Evolutionary conservation across 139 green algal species (phyloP).

Genomic region (Chlorella sorokiniana): DNA sequence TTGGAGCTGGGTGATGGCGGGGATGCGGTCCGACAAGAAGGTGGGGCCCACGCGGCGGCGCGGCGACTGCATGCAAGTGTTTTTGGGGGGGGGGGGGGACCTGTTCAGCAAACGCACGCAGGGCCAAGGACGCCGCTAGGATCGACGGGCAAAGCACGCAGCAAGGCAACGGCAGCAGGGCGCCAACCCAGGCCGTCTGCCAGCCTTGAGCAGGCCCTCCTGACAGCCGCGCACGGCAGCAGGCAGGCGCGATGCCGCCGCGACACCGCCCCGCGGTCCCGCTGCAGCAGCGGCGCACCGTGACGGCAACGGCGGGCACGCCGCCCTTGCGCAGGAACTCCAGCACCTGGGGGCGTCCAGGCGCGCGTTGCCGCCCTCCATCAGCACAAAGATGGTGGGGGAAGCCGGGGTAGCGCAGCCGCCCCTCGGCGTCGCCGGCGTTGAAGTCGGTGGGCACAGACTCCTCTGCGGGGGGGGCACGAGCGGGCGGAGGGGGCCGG

Average conservation of each 20-base stretch:
- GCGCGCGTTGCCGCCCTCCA: constrained; percentile 14
- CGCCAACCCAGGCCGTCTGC: background rate
- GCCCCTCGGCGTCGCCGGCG: background rate
- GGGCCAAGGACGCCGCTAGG: background rate
- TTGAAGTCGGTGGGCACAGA: background rate
- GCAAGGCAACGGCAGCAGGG: background rate
- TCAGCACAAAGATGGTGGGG: constrained; percentile 28
- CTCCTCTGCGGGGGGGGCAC: background rate
- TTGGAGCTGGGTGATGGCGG: constrained; percentile 4
- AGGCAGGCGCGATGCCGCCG: background rate
- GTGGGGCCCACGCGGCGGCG: background rate
- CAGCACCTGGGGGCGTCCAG: background rate
- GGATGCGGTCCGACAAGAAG: constrained; percentile 15
- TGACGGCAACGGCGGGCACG: background rate
- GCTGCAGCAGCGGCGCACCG: background rate
- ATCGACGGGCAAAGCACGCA: background rate
- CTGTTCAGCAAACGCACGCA: background rate
- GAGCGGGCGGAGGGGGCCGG: background rate
- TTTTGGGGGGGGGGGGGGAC: background rate
- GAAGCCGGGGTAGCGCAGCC: background rate
- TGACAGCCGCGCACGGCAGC: background rate
- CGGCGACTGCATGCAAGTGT: background rate
- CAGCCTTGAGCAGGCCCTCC: too few relatives aligned
- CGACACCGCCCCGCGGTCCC: background rate
- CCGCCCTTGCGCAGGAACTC: background rate